Evolutionary conservation across 2,329 filamentous ascomycete species (phyloP).

Genomic region (Aureobasidium uvarum): DNA sequence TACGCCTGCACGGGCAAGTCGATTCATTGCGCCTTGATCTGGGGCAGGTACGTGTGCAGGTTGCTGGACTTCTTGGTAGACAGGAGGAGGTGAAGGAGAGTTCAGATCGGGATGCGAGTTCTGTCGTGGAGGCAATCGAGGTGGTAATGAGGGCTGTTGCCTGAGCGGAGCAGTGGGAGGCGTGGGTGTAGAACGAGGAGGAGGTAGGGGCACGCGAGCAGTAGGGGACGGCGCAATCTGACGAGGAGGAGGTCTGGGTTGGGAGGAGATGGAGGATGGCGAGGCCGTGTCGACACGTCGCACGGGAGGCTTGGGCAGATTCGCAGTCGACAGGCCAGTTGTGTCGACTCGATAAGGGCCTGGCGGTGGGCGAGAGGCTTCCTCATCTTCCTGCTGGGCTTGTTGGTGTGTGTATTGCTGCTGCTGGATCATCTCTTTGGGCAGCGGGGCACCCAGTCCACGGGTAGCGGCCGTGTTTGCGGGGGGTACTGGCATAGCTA

Average conservation of each 20-base stretch:
- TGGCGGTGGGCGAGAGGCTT: slow-evolving; percentile 49
- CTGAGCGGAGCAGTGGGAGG: slow-evolving; percentile 34
- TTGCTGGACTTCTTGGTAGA: slow-evolving; percentile 45
- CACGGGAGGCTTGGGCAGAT: slow-evolving; percentile 69
- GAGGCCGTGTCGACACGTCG: slow-evolving; percentile 44
- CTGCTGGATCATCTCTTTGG: slow-evolving; percentile 41
- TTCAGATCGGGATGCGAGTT: slow-evolving; percentile 52
- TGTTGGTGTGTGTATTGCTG: slow-evolving; percentile 40
- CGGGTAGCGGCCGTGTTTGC: slow-evolving; percentile 36
- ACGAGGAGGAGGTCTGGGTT: slow-evolving; percentile 29
- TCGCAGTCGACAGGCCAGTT: slow-evolving; percentile 65
- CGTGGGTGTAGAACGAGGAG: slow-evolving; percentile 32
- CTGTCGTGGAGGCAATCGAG: slow-evolving; percentile 68
- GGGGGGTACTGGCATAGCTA: slow-evolving; percentile 2
- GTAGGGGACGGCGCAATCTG: slow-evolving; percentile 32
- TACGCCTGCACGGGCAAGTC: slow-evolving; percentile 71
- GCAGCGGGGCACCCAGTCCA: slow-evolving; percentile 47
- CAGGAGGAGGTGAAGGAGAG: slow-evolving; percentile 47
- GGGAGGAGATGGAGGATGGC: slow-evolving; percentile 28
- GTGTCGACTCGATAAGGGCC: slow-evolving; percentile 68
- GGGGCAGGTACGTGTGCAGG: slow-evolving; percentile 34
- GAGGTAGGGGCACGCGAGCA: slow-evolving; percentile 28
- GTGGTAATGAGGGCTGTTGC: slow-evolving; percentile 59
- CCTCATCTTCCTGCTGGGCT: slow-evolving; percentile 37
- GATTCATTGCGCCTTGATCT: slow-evolving; percentile 59